Conservation (phyloP, 1,139 yeast species). For the Zygosaccharomyces sapae region DNA sequence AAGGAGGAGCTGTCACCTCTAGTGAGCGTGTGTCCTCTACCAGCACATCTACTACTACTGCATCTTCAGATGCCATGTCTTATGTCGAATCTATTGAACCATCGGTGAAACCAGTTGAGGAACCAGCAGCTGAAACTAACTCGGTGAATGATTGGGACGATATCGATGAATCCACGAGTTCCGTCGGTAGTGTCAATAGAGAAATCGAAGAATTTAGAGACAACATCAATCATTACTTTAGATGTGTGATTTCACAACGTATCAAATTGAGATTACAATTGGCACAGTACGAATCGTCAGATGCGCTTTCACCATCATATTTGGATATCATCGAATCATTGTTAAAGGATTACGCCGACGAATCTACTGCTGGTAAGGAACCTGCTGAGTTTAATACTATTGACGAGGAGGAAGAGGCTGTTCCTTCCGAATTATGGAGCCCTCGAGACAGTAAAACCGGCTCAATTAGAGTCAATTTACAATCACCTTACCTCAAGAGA, state of each 20-base stretch:
- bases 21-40: constrained; percentile 3
- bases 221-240: constrained; percentile 25
- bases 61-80: background rate
- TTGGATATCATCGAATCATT: constrained; percentile 24
- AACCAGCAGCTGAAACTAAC: no score
- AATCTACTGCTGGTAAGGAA: constrained; percentile 3
- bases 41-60: background rate
- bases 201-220: constrained; percentile 10
- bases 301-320: constrained; percentile 11
- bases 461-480: constrained; percentile 9
- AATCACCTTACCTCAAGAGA: constrained; percentile 10
- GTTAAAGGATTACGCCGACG: constrained; percentile 21
- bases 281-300: constrained; percentile 21
- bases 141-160: constrained; percentile 17
- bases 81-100: background rate
- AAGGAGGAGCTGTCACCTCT: constrained; percentile 6
- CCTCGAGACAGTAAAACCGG: constrained; percentile 5
- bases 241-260: constrained; percentile 27
- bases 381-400: background rate
- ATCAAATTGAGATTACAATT: constrained; percentile 29
- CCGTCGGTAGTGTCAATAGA: constrained; percentile 5
- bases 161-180: constrained; percentile 6
- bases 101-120: background rate
- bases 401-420: constrained; percentile 9
- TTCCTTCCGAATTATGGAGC: constrained; percentile 2